These are phyloP conservation scores for Aciculoconidium aculeatum DNA, from an alignment of 805 yeast species.

Conservation along the genomic window DNA sequence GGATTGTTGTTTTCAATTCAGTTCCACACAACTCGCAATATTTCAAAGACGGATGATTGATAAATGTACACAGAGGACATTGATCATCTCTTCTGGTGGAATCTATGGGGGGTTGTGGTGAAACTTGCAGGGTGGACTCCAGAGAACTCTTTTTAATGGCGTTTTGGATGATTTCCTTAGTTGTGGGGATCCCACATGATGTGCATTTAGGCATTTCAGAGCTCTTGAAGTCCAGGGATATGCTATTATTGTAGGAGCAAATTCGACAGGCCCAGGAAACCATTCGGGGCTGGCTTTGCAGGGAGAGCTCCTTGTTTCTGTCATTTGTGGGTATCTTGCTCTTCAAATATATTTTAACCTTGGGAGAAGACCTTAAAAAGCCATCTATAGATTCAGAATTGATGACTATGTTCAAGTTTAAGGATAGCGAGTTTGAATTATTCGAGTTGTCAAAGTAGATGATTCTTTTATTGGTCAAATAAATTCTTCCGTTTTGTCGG, in stretches of 20 bases:
- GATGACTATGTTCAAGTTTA: constrained; percentile 40
- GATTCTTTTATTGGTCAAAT: constrained; percentile 67
- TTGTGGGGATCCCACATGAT: constrained; percentile 33
- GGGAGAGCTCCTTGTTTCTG: background rate
- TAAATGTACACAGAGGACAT: constrained; percentile 65
- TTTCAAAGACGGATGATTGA: constrained; percentile 72
- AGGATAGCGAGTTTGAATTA: constrained; percentile 41
- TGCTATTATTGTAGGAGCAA: constrained; percentile 63
- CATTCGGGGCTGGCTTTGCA: constrained; percentile 2
- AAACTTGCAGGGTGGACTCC: background rate
- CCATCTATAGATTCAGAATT: constrained; percentile 40
- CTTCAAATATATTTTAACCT: constrained; percentile 41
- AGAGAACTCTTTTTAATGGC: constrained; percentile 10
- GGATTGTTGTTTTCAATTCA: constrained; percentile 13
- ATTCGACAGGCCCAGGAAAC: constrained; percentile 79
- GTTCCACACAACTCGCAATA: constrained; percentile 88
- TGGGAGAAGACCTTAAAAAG: constrained; percentile 74
- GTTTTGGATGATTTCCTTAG: constrained; percentile 5
- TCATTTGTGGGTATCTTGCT: constrained; percentile 1
- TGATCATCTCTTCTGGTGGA: constrained; percentile 25
- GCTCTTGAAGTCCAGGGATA: constrained; percentile 11
- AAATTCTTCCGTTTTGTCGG: constrained; percentile 71
- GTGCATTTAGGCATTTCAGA: constrained; percentile 29
- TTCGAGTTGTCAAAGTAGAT: constrained; percentile 60
- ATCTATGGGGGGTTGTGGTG: constrained; percentile 8